Base-by-base conservation (phyloP, 371 early-diverging fungal genomes). In the Gilbertella persicaria region DNA sequence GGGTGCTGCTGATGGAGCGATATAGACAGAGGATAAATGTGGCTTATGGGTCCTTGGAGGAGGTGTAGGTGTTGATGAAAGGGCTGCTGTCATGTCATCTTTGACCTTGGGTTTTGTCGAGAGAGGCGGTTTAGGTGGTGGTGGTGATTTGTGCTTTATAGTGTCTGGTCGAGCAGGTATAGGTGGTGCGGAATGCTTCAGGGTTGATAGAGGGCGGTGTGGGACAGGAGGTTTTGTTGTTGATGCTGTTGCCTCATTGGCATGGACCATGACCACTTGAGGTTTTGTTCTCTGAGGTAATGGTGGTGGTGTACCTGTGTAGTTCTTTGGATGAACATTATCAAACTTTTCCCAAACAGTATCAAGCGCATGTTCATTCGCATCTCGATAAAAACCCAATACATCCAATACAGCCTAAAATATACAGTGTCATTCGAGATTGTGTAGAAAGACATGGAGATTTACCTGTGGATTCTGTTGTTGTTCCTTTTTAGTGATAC, bases 401-500 rank as follows among this genome's bases (percentile, higher is more conserved):
- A 94, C 90, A 60, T 98, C 94, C 29, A 97, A 78, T 16, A 98
- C 93, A 14, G 97, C 89, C 80, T 62, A 52, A 14, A 19, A 9
- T 33, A 2, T 9, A 28, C 4, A 28, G 28, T 28, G 4, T 25
- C 4, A 25, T 9, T 3, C 21, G 9, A 9, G 9, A 28, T 28
- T 9, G 5, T 4, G 9, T 21, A 24, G 12, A 20, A 16, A 40
- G 8, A 20, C 16, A 45, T 28, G 12, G 28, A 14, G 29, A 13
- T n/a, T 16, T 77, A 79, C 90, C 67, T 95, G 94, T 21, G 97
- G 97, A 64, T 98, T 88, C 17, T 91, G 90, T 61, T 89, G 84
- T 71, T 96, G 96, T 55, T 98, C 96, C 67, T 92, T 89, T 69
- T 92, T 89, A 37, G 96, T 85, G 61, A 98, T 97, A 30, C 97